Percentiles rank a stretch among this genome's conserved stretches.
phyloP scores from a whole-genome alignment of 192 early-diverging fungal genomes.

The Coemansia biformis region DNA sequence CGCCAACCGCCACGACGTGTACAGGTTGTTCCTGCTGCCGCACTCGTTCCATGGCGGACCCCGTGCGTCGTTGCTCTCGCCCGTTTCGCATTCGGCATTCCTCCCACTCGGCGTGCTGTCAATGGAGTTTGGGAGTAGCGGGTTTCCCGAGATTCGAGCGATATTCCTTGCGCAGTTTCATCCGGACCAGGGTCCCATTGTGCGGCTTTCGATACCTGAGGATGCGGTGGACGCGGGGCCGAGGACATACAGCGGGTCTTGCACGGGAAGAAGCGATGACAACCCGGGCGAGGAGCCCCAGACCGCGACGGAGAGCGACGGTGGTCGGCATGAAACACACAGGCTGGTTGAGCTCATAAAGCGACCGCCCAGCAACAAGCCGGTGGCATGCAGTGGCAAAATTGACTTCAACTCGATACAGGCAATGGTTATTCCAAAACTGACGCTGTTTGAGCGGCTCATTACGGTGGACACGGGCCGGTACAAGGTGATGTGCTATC shows the following conservation, averaged over 20 bases:
- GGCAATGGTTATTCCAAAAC: constrained; percentile 44
- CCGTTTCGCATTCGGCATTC: too few species aligned
- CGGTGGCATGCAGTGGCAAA: constrained; percentile 11
- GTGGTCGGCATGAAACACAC: background rate
- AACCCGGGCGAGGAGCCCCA: background rate
- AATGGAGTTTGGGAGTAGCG: constrained; percentile 10
- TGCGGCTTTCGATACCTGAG: constrained; percentile 36
- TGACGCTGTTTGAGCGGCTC: constrained; percentile 42
- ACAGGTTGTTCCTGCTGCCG: too few species aligned
- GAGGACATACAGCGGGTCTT: constrained; percentile 8
- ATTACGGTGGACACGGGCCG: constrained; percentile 36
- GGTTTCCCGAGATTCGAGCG: constrained; percentile 37
- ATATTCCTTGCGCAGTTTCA: constrained; percentile 45
- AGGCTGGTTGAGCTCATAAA: constrained; percentile 23
- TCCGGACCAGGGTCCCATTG: constrained; percentile 38
- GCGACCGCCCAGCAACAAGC: constrained; percentile 11
- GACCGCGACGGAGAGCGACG: too few species aligned
- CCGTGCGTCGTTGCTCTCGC: too few species aligned
- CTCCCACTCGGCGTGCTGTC: too few species aligned
- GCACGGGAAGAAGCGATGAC: constrained; percentile 2
- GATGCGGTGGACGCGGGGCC: constrained; percentile 34
- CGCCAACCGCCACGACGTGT: too few species aligned
- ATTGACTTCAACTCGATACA: constrained; percentile 51
- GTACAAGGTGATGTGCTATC: constrained; percentile 48
- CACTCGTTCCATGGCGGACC: too few species aligned